Conservation (phyloP, 331 rosid genomes). For the Saraca asoca region DNA sequence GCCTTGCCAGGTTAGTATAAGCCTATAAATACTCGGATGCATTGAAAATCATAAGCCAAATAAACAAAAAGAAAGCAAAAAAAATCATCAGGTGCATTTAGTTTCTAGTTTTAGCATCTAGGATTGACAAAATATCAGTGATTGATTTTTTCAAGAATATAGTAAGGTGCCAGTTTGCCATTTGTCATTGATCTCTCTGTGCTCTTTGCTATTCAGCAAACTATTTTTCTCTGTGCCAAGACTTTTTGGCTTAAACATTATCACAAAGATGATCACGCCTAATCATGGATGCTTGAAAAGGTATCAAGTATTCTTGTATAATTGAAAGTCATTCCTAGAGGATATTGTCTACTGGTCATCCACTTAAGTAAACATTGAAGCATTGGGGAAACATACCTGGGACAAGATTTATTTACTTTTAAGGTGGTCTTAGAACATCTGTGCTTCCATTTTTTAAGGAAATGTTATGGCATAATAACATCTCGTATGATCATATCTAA, state of each 20-base stretch:
- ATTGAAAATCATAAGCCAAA: slow-evolving; percentile 16
- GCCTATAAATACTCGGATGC: slow-evolving; percentile 27
- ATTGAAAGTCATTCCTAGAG: slow-evolving; percentile 38
- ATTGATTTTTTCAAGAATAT: slow-evolving; percentile 29
- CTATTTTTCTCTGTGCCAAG: slow-evolving; percentile 36
- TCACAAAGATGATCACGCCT: slow-evolving; percentile 33
- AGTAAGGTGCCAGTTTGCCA: slow-evolving; percentile 28
- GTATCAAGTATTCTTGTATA: slow-evolving; percentile 24
- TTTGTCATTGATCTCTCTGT: slow-evolving; percentile 29
- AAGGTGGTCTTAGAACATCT: slow-evolving; percentile 6
- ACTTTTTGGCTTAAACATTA: slow-evolving; percentile 32
- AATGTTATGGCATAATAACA: too few species aligned
- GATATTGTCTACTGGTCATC: slow-evolving; percentile 39
- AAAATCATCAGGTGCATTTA: slow-evolving; percentile 32
- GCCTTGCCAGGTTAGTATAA: slow-evolving; percentile 89
- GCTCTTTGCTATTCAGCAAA: slow-evolving; percentile 28
- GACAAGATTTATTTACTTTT: slow-evolving; percentile 20
- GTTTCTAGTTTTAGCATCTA: slow-evolving; percentile 32
- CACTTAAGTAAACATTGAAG: slow-evolving; percentile 33
- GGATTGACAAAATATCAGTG: slow-evolving; percentile 27
- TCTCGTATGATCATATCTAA: too few species aligned
- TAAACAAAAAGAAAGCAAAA: not conserved
- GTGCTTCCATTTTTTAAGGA: not conserved
- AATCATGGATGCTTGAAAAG: slow-evolving; percentile 35
- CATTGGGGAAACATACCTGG: slow-evolving; percentile 21